phyloP scores from a whole-genome alignment of 495 filamentous ascomycete species.

The Tuber aestivum region DNA sequence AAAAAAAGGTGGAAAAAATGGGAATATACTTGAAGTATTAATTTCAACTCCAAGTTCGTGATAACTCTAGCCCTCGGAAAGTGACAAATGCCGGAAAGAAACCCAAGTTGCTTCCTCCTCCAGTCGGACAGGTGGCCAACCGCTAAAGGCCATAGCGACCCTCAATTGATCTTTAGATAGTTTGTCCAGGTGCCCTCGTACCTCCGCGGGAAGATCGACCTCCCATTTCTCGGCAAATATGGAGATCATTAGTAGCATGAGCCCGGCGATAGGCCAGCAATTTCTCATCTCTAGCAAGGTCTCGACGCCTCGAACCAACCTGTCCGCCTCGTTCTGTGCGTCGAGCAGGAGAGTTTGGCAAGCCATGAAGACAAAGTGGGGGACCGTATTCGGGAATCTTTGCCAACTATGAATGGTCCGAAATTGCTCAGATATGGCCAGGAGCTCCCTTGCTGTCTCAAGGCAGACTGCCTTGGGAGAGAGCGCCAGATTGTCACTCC shows the following conservation, averaged over 20 bases:
- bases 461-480: conserved; percentile 25
- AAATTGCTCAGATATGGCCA: conserved; percentile 25
- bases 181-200: conserved; percentile 14
- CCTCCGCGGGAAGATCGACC: conserved; percentile 26
- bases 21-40: conserved; percentile 2
- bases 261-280: conserved; percentile 23
- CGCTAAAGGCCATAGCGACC: conserved; percentile 23
- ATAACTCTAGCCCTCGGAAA: conserved; percentile 24
- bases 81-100: conserved; percentile 23
- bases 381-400: conserved; percentile 19
- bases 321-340: conserved; percentile 23
- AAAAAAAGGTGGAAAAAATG: not conserved
- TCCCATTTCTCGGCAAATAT: conserved; percentile 24
- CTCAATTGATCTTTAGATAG: conserved; percentile 23
- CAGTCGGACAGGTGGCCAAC: conserved; percentile 23
- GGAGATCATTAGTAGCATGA: conserved; percentile 27
- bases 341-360: conserved; percentile 28
- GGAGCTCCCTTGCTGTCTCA: conserved; percentile 27
- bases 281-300: conserved; percentile 24
- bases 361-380: conserved; percentile 29
- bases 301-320: conserved; percentile 23
- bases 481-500: conserved; percentile 21
- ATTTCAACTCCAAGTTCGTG: conserved; percentile 9
- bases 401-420: conserved; percentile 11
- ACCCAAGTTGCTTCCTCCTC: conserved; percentile 26